A percentile compares a stretch with the other conserved stretches of the same genome.
Conservation (phyloP, 208 protist genomes). For the Naegleria gruberi region DNA sequence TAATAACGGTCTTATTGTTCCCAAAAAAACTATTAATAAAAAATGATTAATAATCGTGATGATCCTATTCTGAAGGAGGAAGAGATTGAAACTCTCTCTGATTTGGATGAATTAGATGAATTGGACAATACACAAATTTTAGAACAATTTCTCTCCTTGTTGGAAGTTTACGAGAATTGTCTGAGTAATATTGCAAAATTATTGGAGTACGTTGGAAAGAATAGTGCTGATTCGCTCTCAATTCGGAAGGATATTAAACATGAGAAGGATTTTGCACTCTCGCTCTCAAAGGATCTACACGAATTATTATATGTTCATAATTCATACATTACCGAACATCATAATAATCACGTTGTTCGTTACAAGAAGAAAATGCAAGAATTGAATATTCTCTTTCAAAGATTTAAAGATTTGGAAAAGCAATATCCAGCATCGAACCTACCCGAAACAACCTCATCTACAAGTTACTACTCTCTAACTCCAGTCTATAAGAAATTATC, state of each 20-base stretch:
- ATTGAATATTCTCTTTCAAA: neutral
- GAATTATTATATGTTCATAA: neutral
- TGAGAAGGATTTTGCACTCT: neutral
- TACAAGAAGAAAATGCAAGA: neutral
- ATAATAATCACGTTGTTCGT: neutral
- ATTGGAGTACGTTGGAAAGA: neutral
- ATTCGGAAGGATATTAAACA: neutral
- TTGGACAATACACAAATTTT: neutral
- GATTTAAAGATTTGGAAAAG: neutral
- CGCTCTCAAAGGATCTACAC: neutral
- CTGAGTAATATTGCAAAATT: neutral
- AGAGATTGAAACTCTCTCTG: neutral
- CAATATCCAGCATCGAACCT: neutral
- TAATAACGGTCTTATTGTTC: neutral
- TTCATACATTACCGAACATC: neutral
- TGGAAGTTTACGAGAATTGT: neutral
- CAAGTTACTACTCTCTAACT: neutral
- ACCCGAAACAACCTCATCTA: neutral
- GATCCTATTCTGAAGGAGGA: neutral
- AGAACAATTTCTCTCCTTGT: neutral
- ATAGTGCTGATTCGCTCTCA: neutral
- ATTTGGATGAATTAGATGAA: neutral
- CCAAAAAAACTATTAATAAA: neutral
- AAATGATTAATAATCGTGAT: neutral
- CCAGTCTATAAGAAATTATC: neutral